Evolutionary conservation across 2,329 filamentous ascomycete species (phyloP), one percentile per base, ranked within the genome.

Genomic region (Aspergillus sp.): DNA sequence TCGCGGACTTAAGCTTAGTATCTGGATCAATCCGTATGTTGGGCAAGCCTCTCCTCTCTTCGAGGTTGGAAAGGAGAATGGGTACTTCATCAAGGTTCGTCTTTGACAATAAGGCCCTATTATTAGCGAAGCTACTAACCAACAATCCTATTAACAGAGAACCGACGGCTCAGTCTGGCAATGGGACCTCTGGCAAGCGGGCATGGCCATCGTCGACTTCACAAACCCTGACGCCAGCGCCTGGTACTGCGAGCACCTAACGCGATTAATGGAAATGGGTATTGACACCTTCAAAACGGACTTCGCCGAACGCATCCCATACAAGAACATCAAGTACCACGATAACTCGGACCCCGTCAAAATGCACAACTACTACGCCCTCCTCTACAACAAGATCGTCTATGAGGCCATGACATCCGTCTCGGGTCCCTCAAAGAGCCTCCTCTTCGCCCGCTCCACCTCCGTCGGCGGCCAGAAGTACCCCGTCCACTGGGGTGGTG

Each of bases 281-380:
- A 83, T 91, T 53, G 87, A 91, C 70, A 81, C 82, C 57, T 84
- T 91, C 79, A 91, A 91, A 76, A 90, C 88, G 7, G 88, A 91
- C 68, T 91, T 91, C 70, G 88, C 87, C 55, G 88, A 91, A 75
- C 82, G 88, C 25, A 87, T 91, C 54, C 88, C 88, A 0, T 83
- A 82, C 5, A 79, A 82, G 49, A 85, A 88, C 63, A 83, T 90
- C 6, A 79, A 83, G 62, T 91, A 87, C 82, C 78, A 84, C 67
- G 86, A 90, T 64, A 68, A 76, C 48, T 78, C 77, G 5, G 86
- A 90, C 64, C 82, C 87, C 1, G 77, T 77, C 51, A 83, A 83
- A 65, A 91, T 91, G 88, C 89, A 90, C 76, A 91, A 91, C 73
- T 90, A 84, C 76, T 91, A 90, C 71, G 81, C 88, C n/a, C 87